phyloP scores from a whole-genome alignment of 1,284 basidiomycete genomes.

The Megacollybia platyphylla region DNA sequence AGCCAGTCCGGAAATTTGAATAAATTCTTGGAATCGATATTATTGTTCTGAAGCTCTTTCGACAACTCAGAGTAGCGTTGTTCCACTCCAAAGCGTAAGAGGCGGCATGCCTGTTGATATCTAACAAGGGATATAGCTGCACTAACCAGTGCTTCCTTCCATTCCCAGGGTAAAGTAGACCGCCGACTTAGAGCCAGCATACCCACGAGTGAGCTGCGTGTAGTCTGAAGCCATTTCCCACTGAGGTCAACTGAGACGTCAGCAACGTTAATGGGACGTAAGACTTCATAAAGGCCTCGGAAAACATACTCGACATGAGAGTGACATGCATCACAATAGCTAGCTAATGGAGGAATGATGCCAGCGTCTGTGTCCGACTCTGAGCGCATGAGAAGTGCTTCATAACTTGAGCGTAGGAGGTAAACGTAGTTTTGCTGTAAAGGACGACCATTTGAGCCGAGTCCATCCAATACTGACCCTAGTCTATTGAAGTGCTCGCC shows the following conservation, averaged over 20 bases:
- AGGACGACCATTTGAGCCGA: no score
- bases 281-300: background rate
- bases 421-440: no score
- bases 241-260: background rate
- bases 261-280: background rate
- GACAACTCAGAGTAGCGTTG: constrained; percentile 15
- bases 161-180: constrained; percentile 9
- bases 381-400: background rate
- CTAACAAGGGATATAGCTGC: constrained; percentile 16
- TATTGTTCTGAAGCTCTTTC: constrained; percentile 20
- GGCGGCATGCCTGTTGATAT: constrained; percentile 21
- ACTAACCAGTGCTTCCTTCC: constrained; percentile 14
- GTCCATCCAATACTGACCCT: no score
- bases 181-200: constrained; percentile 10
- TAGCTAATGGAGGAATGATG: background rate
- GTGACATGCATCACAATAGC: background rate
- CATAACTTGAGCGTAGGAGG: no score
- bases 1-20: constrained; percentile 20
- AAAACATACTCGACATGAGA: background rate
- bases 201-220: constrained; percentile 12
- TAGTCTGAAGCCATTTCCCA: constrained; percentile 15
- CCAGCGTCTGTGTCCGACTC: background rate
- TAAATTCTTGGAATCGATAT: background rate
- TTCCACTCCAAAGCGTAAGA: constrained; percentile 11
- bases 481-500: no score